phyloP scores from a whole-genome alignment of 768 basidiomycete genomes.

The Pisolithus microcarpus region DNA sequence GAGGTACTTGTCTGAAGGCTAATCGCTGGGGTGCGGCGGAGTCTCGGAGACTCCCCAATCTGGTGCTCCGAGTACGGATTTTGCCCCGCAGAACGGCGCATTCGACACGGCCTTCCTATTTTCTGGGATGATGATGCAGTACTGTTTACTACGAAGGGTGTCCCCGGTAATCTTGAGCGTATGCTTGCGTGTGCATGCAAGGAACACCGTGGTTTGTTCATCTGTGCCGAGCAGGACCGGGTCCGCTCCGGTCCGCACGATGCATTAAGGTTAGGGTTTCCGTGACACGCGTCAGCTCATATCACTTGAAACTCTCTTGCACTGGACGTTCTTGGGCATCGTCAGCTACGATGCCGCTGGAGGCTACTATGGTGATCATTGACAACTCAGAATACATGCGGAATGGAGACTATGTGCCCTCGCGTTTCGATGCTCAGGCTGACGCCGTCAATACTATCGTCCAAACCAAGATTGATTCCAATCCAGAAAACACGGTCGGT shows the following conservation, averaged over 20 bases:
- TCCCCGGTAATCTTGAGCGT: too few relatives aligned
- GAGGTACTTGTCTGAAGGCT: too few relatives aligned
- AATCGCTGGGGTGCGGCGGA: too few relatives aligned
- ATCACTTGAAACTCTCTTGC: not conserved
- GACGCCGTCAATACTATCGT: slow-evolving; percentile 90
- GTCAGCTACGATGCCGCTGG: slow-evolving; percentile 72
- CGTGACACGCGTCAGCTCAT: slow-evolving; percentile 20
- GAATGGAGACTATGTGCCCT: slow-evolving; percentile 85
- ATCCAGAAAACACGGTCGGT: slow-evolving; percentile 96
- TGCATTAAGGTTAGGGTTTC: slow-evolving; percentile 10
- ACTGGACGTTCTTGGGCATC: not conserved
- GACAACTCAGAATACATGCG: slow-evolving; percentile 99
- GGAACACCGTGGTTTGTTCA: too few relatives aligned
- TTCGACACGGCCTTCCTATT: too few relatives aligned
- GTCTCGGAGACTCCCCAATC: too few relatives aligned
- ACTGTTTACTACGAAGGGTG: too few relatives aligned
- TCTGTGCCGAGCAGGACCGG: too few relatives aligned
- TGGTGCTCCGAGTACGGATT: too few relatives aligned
- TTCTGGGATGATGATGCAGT: too few relatives aligned
- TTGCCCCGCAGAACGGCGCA: too few relatives aligned
- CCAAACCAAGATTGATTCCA: slow-evolving; percentile 88
- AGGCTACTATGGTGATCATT: slow-evolving; percentile 96
- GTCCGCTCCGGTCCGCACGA: too few relatives aligned
- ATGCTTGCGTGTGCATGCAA: not conserved
- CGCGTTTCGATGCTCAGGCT: slow-evolving; percentile 83